Evolutionary conservation across 2,329 filamentous ascomycete genomes (phyloP).

Genomic region (Alternaria postmessia): DNA sequence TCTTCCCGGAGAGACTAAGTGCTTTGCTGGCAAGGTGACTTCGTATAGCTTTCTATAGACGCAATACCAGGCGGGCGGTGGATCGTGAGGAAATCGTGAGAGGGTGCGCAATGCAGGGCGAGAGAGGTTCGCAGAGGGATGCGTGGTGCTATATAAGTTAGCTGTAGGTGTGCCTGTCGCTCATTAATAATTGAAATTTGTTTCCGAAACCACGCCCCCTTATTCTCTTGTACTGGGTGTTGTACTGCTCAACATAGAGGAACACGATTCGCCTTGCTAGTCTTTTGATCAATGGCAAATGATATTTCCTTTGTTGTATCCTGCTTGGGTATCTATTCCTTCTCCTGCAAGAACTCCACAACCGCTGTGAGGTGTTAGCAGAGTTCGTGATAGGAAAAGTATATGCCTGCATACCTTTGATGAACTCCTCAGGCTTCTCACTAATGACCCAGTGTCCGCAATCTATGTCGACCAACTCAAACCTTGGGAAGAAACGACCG

Average conservation of each 20-base stretch:
- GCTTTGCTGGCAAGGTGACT: background rate
- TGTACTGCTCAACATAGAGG: background rate
- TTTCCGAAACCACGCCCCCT: background rate
- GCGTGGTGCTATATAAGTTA: background rate
- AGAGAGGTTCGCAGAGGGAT: background rate
- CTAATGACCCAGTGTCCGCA: constrained; percentile 88
- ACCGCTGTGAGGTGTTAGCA: constrained; percentile 59
- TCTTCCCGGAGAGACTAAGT: background rate
- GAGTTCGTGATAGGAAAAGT: rapidly evolving
- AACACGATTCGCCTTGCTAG: background rate
- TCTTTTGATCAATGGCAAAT: background rate
- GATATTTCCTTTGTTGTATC: background rate
- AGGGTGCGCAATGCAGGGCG: background rate
- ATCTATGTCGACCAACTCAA: constrained; percentile 76
- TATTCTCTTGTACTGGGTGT: background rate
- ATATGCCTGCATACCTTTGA: constrained; percentile 65
- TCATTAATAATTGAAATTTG: background rate
- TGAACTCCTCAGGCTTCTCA: constrained; percentile 84
- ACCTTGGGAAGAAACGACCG: constrained; percentile 82
- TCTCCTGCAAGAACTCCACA: constrained; percentile 69
- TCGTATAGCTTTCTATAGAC: constrained; percentile 3
- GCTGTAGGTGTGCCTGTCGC: background rate
- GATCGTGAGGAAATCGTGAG: background rate
- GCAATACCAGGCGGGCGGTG: background rate
- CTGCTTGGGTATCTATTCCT: constrained; percentile 36